Conservation (phyloP, 768 basidiomycete genomes). For the Macrolepiota albuminosa region DNA sequence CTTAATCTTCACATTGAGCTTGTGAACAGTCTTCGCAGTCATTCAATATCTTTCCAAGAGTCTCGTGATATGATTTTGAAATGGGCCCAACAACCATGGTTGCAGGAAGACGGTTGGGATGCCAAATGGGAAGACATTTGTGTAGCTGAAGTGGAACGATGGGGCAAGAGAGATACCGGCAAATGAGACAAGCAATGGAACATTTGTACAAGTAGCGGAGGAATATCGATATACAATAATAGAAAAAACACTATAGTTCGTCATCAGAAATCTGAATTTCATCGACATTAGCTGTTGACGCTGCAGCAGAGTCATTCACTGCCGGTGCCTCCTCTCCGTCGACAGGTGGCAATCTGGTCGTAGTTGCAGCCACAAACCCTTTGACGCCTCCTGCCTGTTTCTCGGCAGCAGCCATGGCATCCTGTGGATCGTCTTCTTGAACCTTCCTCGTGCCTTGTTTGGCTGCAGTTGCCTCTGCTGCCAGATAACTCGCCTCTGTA, state of each 20-base stretch:
- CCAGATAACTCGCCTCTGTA: conserved; percentile 90
- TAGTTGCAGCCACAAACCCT: conserved; percentile 77
- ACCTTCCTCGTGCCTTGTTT: conserved; percentile 49
- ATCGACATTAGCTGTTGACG: conserved; percentile 53
- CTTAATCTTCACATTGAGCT: conserved; percentile 51
- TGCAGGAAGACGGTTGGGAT: conserved; percentile 68
- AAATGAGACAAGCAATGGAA: conserved; percentile 8
- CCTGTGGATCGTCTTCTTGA: conserved; percentile 44
- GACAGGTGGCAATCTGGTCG: conserved; percentile 35
- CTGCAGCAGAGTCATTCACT: conserved; percentile 25
- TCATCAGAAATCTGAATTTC: conserved; percentile 90
- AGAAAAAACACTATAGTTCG: conserved; percentile 53
- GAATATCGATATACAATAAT: conserved; percentile 10
- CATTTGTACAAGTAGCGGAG: conserved; percentile 7
- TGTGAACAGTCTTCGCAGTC: conserved; percentile 53
- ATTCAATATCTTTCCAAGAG: conserved; percentile 65
- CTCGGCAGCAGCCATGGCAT: conserved; percentile 88
- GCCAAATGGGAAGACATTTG: conserved; percentile 77
- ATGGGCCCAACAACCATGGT: conserved; percentile 68
- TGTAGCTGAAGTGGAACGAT: conserved; percentile 68
- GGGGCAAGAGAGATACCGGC: conserved; percentile 35
- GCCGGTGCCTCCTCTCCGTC: conserved; percentile 31
- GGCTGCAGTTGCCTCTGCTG: conserved; percentile 81
- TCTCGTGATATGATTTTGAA: conserved; percentile 56
- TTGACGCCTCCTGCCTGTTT: conserved; percentile 51